Conservation (phyloP, 108 stramenopile species). For the Skeletonema potamos region DNA sequence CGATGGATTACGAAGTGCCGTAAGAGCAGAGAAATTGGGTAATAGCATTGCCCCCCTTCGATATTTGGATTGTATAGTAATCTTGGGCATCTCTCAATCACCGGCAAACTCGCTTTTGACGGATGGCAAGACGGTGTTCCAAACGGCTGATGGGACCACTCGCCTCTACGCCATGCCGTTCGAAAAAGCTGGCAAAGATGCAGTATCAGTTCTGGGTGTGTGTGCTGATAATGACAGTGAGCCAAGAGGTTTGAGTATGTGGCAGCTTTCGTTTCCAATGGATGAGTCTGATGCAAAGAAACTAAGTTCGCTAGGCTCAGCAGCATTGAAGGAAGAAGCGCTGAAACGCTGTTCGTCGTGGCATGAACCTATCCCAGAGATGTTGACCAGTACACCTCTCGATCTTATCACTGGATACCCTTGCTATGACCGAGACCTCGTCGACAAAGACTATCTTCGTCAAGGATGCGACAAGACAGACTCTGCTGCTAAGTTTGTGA, state of each 20-base stretch:
- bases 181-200: constrained; percentile 39
- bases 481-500: constrained; percentile 27
- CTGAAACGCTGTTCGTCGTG: constrained; percentile 56
- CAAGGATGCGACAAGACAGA: constrained; percentile 9
- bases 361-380: constrained; percentile 70
- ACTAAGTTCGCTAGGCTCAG: constrained; percentile 45
- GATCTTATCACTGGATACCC: constrained; percentile 81
- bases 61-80: constrained; percentile 79
- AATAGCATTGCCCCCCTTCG: constrained; percentile 54
- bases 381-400: constrained; percentile 54
- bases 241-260: constrained; percentile 65
- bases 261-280: constrained; percentile 86
- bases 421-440: constrained; percentile 77
- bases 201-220: constrained; percentile 7
- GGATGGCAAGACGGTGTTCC: constrained; percentile 84
- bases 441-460: constrained; percentile 37
- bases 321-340: constrained; percentile 64
- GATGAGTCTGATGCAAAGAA: constrained; percentile 55
- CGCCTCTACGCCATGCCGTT: constrained; percentile 86
- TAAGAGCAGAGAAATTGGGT: constrained; percentile 54
- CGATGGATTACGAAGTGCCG: constrained; percentile 87
- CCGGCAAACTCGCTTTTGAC: constrained; percentile 41
- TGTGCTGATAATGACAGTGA: background rate
- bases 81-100: constrained; percentile 74
- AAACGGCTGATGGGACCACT: constrained; percentile 80